Evolutionary conservation across 352 stramenopile species (phyloP), one percentile per base, ranked within the genome.

Genomic region (Elongisporangium prolatum): DNA sequence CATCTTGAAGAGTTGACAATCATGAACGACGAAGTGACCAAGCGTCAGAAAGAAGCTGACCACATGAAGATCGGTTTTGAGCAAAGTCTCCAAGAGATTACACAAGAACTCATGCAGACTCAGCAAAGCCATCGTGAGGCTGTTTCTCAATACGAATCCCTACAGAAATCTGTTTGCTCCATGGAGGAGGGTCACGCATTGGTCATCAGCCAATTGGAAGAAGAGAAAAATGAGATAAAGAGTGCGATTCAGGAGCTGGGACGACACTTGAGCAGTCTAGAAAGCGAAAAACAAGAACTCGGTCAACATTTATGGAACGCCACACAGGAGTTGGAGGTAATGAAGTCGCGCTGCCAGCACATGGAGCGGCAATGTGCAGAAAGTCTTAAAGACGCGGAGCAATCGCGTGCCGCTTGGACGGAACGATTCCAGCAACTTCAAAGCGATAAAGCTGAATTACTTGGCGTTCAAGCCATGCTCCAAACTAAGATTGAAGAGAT

Each of bases 241-340:
- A 60, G 48, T 16, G 21, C 25, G 13, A 50, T 53, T n/a, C 60
- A 56, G 13, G 11, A n/a, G 0, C 53, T 68, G 7, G 24, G 40
- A 4, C 37, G 17, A 0, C 70, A 69, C 14, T 17, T 69, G n/a
- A 51, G 69, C 21, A 20, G 10, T 13, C 5, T 61, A 0, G 63
- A 77, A 2, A 66, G 60, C 14, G 71, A 80, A 21, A 80, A 90
- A 47, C 77, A 87, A 24, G 75, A 90, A 14, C 69, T 90, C 1
- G 77, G 73, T 0, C 72, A 84, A 38, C 75, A 90, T 48, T 58
- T 90, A 21, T 88, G 80, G 77, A 77, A 76, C 37, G 63, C 74
- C 13, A 83, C 75, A 0, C 79, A 86, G 51, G 72, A 81, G 22
- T 44, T 86, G 13, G 69, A 86, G 10, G 55, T 68, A 11, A 44